These are phyloP conservation scores for Dipteronia dyeriana DNA, from an alignment of 345 rosid genomes.

Conservation along the genomic window DNA sequence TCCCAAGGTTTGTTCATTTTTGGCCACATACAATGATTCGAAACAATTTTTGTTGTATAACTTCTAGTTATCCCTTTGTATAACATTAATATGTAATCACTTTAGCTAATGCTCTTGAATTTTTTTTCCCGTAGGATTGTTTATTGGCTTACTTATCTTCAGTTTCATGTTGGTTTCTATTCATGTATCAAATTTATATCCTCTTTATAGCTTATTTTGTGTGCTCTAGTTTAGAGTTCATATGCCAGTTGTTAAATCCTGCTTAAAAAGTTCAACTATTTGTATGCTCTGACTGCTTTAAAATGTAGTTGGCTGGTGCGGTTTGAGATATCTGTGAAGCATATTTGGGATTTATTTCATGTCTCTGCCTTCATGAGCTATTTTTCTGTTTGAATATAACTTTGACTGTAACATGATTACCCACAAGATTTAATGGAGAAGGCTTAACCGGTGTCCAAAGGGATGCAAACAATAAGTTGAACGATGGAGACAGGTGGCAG, in stretches of 20 bases:
- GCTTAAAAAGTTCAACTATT: background rate
- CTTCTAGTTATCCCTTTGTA: conserved; percentile 7
- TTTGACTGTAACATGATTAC: background rate
- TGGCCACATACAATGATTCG: background rate
- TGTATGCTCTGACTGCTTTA: too few species aligned
- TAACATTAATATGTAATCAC: background rate
- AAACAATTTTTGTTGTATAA: background rate
- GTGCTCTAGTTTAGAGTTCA: background rate
- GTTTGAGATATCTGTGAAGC: too few species aligned
- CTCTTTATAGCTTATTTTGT: background rate
- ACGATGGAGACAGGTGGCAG: background rate
- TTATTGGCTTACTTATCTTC: background rate
- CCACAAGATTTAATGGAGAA: background rate
- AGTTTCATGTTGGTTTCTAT: background rate
- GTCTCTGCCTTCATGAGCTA: background rate
- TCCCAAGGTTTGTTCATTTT: conserved; percentile 66
- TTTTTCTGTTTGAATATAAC: background rate
- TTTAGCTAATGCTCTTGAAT: background rate
- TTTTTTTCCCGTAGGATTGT: background rate
- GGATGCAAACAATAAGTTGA: background rate
- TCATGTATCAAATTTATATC: background rate
- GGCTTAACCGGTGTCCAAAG: background rate
- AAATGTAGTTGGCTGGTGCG: too few species aligned
- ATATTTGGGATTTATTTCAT: background rate
- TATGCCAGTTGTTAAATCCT: background rate